Evolutionary conservation across 2,329 filamentous ascomycete genomes (phyloP).

Genomic region (Leptographium lundbergii): DNA sequence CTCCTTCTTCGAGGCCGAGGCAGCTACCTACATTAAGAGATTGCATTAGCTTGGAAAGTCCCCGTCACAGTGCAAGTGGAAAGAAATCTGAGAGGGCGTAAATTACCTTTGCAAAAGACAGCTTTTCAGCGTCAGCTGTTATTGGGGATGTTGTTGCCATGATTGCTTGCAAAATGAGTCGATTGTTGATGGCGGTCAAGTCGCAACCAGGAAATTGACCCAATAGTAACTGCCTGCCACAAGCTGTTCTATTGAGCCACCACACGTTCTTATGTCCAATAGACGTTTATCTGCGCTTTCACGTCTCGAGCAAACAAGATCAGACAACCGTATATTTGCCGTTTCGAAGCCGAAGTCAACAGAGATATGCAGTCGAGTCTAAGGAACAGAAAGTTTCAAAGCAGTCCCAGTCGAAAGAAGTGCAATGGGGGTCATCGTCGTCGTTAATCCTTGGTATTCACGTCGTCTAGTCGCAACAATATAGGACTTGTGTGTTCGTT

Average conservation of each 20-base stretch:
- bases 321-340: neutral
- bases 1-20: constrained; percentile 8
- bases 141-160: constrained; percentile 36
- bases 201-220: neutral
- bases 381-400: constrained; percentile 24
- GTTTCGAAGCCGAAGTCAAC: neutral
- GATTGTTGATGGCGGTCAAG: neutral
- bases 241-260: neutral
- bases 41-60: neutral
- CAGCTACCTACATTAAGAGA: constrained; percentile 9
- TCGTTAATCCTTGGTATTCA: neutral
- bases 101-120: constrained; percentile 67
- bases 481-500: neutral
- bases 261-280: neutral
- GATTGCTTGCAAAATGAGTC: constrained; percentile 4
- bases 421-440: constrained; percentile 25
- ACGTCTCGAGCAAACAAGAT: neutral
- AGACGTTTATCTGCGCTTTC: neutral
- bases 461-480: neutral
- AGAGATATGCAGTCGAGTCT: neutral
- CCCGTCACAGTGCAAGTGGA: neutral
- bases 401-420: constrained; percentile 36
- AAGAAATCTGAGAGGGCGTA: neutral
- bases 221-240: neutral
- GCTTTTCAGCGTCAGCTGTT: constrained; percentile 37